Evolutionary conservation across 768 basidiomycete species (phyloP).

Genomic region (Lactarius quietus): DNA sequence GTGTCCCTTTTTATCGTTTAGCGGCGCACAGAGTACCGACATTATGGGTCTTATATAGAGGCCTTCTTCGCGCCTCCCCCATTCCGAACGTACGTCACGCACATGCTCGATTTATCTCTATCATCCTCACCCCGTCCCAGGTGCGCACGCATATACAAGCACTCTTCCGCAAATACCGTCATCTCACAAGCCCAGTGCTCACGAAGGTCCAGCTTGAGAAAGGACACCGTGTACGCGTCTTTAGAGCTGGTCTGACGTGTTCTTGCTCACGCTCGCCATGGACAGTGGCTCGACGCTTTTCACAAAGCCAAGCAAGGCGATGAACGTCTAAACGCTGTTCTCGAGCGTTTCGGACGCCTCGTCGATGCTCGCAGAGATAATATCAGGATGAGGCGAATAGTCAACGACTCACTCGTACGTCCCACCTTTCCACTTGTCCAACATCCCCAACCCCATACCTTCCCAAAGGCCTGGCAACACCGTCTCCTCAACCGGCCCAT

Average conservation of each 20-base stretch:
- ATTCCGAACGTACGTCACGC: conserved; percentile 47
- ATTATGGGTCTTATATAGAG: conserved; percentile 71
- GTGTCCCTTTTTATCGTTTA: conserved; percentile 60
- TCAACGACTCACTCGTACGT: conserved; percentile 43
- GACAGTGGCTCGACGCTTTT: conserved; percentile 61
- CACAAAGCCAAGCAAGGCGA: conserved; percentile 53
- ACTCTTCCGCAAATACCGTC: conserved; percentile 51
- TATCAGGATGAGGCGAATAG: conserved; percentile 43
- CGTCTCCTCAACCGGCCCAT: conserved; percentile 56
- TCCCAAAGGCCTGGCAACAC: conserved; percentile 51
- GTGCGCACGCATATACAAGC: conserved; percentile 52
- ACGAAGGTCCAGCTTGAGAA: conserved; percentile 46
- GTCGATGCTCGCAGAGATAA: conserved; percentile 51
- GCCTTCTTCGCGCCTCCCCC: conserved; percentile 54
- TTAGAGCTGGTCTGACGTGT: not conserved
- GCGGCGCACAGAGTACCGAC: conserved; percentile 74
- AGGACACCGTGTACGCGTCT: conserved; percentile 54
- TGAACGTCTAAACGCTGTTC: conserved; percentile 32
- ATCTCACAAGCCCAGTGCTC: conserved; percentile 49
- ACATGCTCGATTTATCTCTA: not conserved
- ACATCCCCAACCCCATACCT: conserved; percentile 2
- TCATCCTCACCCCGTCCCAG: conserved; percentile 37
- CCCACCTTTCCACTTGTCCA: not conserved
- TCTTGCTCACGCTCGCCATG: not conserved
- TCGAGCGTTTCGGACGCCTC: conserved; percentile 35